phyloP scores from a whole-genome alignment of 2,329 filamentous ascomycete genomes.

The Claviceps sp. region DNA sequence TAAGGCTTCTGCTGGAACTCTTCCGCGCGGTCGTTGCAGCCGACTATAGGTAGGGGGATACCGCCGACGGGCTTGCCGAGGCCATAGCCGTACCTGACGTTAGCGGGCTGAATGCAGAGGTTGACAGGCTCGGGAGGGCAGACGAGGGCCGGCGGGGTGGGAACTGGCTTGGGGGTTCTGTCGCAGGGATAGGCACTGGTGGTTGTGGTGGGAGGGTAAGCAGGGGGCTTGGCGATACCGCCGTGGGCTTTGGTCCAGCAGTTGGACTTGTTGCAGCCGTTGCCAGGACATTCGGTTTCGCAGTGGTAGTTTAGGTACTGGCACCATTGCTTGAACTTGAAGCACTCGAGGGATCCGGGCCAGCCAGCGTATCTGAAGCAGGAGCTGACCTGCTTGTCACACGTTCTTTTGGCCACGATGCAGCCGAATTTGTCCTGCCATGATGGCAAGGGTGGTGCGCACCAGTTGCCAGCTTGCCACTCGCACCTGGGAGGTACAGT shows the following conservation, averaged over 20 bases:
- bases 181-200: constrained; percentile 22
- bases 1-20: constrained; percentile 32
- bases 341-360: constrained; percentile 35
- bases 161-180: constrained; percentile 16
- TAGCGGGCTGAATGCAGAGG: constrained; percentile 39
- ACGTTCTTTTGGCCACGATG: constrained; percentile 27
- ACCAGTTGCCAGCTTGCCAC: constrained; percentile 42
- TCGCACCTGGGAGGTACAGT: constrained; percentile 35
- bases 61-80: constrained; percentile 44
- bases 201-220: constrained; percentile 14
- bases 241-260: constrained; percentile 31
- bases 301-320: constrained; percentile 31
- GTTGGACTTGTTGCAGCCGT: constrained; percentile 26
- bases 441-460: constrained; percentile 33
- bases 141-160: constrained; percentile 18
- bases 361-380: constrained; percentile 40
- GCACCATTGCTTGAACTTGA: constrained; percentile 38
- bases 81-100: constrained; percentile 50
- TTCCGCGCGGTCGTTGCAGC: constrained; percentile 36
- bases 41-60: constrained; percentile 37
- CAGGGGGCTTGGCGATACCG: constrained; percentile 19
- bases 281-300: constrained; percentile 19
- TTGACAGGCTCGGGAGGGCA: constrained; percentile 34
- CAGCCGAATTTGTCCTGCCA: constrained; percentile 31
- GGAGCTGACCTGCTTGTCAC: constrained; percentile 31